These are phyloP conservation scores for Gautieria morchelliformis DNA, from an alignment of 768 basidiomycete species.

Conservation along the genomic window DNA sequence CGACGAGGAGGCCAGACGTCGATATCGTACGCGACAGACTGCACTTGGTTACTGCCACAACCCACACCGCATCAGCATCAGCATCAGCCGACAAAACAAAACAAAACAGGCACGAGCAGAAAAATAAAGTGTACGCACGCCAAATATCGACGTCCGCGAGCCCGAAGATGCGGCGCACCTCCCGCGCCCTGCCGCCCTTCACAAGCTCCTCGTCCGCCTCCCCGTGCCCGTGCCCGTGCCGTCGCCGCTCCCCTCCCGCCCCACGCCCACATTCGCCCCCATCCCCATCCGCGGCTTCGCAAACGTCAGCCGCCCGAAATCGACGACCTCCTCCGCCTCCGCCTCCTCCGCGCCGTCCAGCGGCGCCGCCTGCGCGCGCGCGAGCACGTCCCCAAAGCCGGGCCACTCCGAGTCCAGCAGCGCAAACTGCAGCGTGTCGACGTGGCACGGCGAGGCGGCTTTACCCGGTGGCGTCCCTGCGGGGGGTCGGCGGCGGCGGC, in stretches of 20 bases:
- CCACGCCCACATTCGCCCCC: background rate
- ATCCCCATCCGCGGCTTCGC: slow-evolving; percentile 14
- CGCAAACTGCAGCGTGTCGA: slow-evolving; percentile 22
- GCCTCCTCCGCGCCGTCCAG: too few relatives aligned
- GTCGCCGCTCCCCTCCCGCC: slow-evolving; percentile 14
- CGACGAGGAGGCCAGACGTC: slow-evolving; percentile 33
- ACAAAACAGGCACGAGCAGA: too few relatives aligned
- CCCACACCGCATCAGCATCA: too few relatives aligned
- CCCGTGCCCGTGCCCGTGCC: too few relatives aligned
- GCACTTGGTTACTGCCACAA: slow-evolving; percentile 30
- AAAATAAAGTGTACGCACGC: slow-evolving; percentile 21
- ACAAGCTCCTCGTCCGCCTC: slow-evolving; percentile 23
- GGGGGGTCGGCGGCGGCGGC: background rate
- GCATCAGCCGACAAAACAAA: background rate
- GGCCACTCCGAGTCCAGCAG: slow-evolving; percentile 22
- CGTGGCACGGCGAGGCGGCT: background rate
- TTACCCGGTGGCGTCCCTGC: background rate
- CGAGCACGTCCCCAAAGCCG: slow-evolving; percentile 19
- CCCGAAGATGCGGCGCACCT: slow-evolving; percentile 11
- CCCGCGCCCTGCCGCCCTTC: slow-evolving; percentile 8
- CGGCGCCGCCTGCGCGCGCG: slow-evolving; percentile 16
- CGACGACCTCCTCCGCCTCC: slow-evolving; percentile 26
- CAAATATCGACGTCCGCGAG: slow-evolving; percentile 26
- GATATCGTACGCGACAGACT: slow-evolving; percentile 26
- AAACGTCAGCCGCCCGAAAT: slow-evolving; percentile 33